A percentile compares a stretch with the other conserved stretches of the same genome.
Conservation (phyloP, 768 basidiomycete genomes). For the Suillus tomentosus region DNA sequence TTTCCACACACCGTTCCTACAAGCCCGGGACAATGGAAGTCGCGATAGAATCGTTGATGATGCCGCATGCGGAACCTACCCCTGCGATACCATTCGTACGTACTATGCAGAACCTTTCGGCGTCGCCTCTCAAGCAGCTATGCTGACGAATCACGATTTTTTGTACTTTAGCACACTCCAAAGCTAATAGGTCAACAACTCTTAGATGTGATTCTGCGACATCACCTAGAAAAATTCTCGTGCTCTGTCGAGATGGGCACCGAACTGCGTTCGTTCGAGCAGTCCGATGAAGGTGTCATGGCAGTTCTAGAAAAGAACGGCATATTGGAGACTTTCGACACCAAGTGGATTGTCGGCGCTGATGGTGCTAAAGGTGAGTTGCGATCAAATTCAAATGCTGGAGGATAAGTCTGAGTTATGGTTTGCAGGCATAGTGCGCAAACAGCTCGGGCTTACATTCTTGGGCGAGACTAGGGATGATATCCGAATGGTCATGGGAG, state of each 20-base stretch:
- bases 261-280: slow-evolving; percentile 37
- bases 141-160: not conserved
- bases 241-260: slow-evolving; percentile 39
- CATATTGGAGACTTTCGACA: slow-evolving; percentile 1
- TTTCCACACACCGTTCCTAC: slow-evolving; percentile 37
- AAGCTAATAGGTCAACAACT: slow-evolving; percentile 24
- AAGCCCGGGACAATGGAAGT: slow-evolving; percentile 16
- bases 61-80: slow-evolving; percentile 20
- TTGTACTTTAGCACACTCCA: slow-evolving; percentile 15
- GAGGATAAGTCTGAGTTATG: not conserved
- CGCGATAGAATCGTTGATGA: slow-evolving; percentile 14
- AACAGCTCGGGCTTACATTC: slow-evolving; percentile 16
- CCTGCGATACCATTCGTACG: slow-evolving; percentile 30
- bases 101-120: not conserved
- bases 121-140: not conserved
- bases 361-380: slow-evolving; percentile 23
- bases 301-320: slow-evolving; percentile 17
- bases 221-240: slow-evolving; percentile 22
- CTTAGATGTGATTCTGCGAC: slow-evolving; percentile 30
- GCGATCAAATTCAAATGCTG: not conserved
- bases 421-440: slow-evolving; percentile 10
- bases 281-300: slow-evolving; percentile 32
- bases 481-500: slow-evolving; percentile 28
- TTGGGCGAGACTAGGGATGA: slow-evolving; percentile 33
- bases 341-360: slow-evolving; percentile 18